Base-by-base conservation (phyloP, 495 filamentous ascomycete species). In the Aspergillus carlsbadensis region DNA sequence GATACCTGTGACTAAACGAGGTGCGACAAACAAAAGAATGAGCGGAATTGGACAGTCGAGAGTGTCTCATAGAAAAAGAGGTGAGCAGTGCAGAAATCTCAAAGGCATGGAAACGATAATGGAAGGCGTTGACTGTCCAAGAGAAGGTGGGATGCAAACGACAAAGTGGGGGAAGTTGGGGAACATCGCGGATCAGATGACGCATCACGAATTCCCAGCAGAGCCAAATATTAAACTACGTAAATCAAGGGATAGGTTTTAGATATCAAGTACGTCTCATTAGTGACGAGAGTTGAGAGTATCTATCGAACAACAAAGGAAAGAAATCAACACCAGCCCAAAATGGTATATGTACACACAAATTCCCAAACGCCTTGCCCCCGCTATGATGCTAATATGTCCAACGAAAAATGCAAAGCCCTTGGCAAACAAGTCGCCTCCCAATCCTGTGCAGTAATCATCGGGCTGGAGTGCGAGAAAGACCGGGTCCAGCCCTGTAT, bases 401-500 rank as follows among this genome's bases (percentile, higher is more conserved):
- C 58, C 62, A 61, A 54, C 56, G 54, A 65, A 52, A 54, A 56
- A 64, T 54, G 34, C 40, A 60, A 56, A 54, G 56, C 52, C 57
- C 62, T 57, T 56, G 52, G 50, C 63, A 63, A 59, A 62, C 67
- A 56, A 61, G 59, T 62, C 66, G 64, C 70, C 61, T 52, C 63
- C 69, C 59, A 49, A 69, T 67, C 65, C 63, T 66, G 55, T 58
- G 54, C 54, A 60, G 51, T 56, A 40, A 58, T 34, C 49, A 57
- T 55, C 62, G 51, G 68, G 63, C 60, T 61, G 60, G 61, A 65
- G 63, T 57, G 63, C 59, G 57, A 59, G 52, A 59, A 67, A 57
- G 65, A 60, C 67, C 63, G 69, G 70, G 68, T 73, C 71, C 72
- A 75, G 71, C 72, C 72, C 72, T 69, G 59, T 58, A 57, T 57